Evolutionary conservation across 306 rosid species (phyloP), one percentile per base, ranked within the genome.

Genomic region (Boehmeria nivea): DNA sequence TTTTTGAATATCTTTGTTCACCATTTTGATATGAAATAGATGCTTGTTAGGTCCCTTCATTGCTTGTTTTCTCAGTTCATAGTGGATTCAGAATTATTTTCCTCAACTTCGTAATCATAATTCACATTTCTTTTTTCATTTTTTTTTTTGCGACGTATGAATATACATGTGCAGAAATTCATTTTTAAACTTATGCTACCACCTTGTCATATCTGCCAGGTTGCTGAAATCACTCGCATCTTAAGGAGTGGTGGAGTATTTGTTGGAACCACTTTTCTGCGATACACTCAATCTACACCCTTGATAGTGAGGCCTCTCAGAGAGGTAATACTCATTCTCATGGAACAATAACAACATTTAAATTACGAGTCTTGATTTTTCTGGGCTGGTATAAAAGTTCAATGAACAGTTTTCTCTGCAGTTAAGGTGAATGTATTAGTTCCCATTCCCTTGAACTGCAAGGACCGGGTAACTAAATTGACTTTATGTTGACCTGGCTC

Each of bases 201-300:
- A 37, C 17, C 57, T 23, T n/a, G 40, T 6, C 49, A 33, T 59
- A 51, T 47, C 48, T 63, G 34, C 64, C 63, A 88, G 96, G 34
- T 84, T 73, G 96, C 94, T 38, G 94, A 84, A 59, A 82, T 82
- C 73, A 84, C 84, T 61, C 84, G 90, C 27, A 60, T 82, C 58
- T 68, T 89, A 52, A 75, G 80, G 72, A 83, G 88, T 58, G 94
- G 95, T 47, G 97, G 95, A 36, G 52, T 77, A 57, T 86, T 89
- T 69, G 97, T 83, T 5, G 97, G 97, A 67, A 83, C 90, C 66
- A 83, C 97, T 34, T 89, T 89, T 70, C 75, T 86, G 76, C 86
- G 84, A 26, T 78, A 83, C 61, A 75, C 73, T 70, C 60, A 87
- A 14, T 83, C 84, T 51, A 83, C 83, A 57, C 88, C 90, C 33